phyloP scores from a whole-genome alignment of 192 early-diverging fungal species.

The Coemansia interrupta region DNA sequence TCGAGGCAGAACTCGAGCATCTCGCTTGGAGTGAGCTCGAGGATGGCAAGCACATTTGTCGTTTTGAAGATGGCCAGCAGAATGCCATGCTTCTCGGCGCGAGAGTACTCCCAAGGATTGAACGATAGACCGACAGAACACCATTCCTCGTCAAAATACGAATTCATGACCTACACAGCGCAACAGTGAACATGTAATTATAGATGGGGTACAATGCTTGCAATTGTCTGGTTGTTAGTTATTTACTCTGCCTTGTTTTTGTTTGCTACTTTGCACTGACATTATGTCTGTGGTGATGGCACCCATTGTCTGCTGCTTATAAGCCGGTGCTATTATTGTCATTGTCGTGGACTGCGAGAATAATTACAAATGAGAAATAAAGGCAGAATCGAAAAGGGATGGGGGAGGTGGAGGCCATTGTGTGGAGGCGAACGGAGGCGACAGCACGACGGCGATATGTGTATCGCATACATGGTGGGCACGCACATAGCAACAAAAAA shows the following conservation, averaged over 20 bases:
- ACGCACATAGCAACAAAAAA: not conserved
- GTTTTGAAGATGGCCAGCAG: constrained; percentile 74
- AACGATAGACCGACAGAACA: constrained; percentile 49
- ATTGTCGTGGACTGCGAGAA: not conserved
- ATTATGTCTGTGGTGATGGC: too few relatives aligned
- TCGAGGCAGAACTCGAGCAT: constrained; percentile 84
- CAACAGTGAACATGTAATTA: not conserved
- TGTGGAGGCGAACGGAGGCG: not conserved
- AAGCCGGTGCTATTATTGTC: too few relatives aligned
- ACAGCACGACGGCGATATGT: not conserved
- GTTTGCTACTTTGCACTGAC: not conserved
- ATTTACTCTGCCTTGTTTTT: not conserved
- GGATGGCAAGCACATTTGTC: constrained; percentile 59
- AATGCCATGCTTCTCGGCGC: constrained; percentile 78
- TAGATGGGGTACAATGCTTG: not conserved
- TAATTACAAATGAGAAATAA: constrained; percentile 2
- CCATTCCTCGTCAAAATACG: constrained; percentile 37
- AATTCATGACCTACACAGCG: constrained; percentile 36
- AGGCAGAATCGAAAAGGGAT: constrained; percentile 15
- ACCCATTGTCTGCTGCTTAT: too few relatives aligned
- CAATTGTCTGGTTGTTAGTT: not conserved
- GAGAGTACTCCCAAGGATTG: constrained; percentile 61
- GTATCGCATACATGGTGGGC: not conserved
- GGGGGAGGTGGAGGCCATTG: not conserved
- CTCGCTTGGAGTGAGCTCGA: constrained; percentile 59